Evolutionary conservation across 805 yeast species (phyloP).

Genomic region (Yamadazyma endophytica): DNA sequence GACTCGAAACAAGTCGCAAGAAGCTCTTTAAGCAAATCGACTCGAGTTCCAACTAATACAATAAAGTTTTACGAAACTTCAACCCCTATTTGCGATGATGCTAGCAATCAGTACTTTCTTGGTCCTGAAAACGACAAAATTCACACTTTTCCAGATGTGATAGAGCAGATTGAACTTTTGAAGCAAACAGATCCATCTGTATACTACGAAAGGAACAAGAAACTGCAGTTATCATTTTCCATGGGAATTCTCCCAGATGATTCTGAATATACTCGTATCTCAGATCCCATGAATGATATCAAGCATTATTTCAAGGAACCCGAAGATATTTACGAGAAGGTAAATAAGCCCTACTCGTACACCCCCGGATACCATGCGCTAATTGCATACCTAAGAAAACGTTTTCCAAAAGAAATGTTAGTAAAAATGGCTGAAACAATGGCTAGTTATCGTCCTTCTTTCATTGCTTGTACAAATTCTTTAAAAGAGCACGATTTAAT

Average conservation of each 20-base stretch:
- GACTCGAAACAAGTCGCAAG: too few relatives aligned
- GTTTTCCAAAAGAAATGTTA: conserved; percentile 68
- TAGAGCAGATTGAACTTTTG: conserved; percentile 39
- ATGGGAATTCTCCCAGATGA: conserved; percentile 41
- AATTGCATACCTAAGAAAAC: conserved; percentile 62
- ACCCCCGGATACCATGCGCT: conserved; percentile 88
- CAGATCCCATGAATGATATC: conserved; percentile 12
- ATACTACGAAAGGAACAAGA: conserved; percentile 33
- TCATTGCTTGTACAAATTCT: conserved; percentile 87
- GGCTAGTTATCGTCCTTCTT: conserved; percentile 89
- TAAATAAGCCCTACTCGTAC: conserved; percentile 75
- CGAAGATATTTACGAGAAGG: conserved; percentile 73
- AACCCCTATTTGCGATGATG: conserved; percentile 48
- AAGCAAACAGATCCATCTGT: conserved; percentile 37
- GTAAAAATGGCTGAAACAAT: conserved; percentile 81
- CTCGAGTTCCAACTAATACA: neutral
- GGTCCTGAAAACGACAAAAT: conserved; percentile 45
- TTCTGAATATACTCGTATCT: conserved; percentile 17
- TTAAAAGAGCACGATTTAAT: conserved; percentile 87
- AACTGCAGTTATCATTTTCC: conserved; percentile 44
- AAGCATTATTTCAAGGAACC: conserved; percentile 48
- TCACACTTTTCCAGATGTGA: conserved; percentile 58
- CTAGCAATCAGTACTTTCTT: conserved; percentile 64
- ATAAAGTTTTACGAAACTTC: conserved; percentile 13
- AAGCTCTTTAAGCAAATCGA: too few relatives aligned